Base-by-base conservation (phyloP, 257 asterid species). In the Penstemon eatonii region DNA sequence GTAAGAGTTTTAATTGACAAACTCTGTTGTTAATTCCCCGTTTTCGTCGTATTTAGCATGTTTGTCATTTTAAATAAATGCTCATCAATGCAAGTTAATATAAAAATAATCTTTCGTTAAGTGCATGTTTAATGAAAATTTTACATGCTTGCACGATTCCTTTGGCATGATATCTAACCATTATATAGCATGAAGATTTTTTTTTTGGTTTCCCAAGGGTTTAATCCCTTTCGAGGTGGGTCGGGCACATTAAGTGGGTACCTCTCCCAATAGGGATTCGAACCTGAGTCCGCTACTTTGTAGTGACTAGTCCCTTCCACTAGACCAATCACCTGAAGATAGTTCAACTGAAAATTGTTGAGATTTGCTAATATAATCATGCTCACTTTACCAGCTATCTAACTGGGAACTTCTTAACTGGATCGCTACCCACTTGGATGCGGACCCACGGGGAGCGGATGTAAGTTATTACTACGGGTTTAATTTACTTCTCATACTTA, bases 391-490 rank as follows among this genome's bases (percentile, higher is more conserved):
- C 65, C 75, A 86, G 93, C 54, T 86, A 84, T 76, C 72, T 86
- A 47, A 82, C 90, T 18, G 90, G 93, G 63, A 86, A 86, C 79
- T 73, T 75, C 56, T 76, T 86, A 10, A 73, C 49, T 63, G 91
- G 95, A 40, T 25, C 70, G 0, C 56, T 83, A 63, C 95, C 91
- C 3, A 41, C 70, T 55, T 83, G 95, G 95, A 83, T 85, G 88
- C 72, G 15, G 61, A 63, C 45, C 38, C 81, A 60, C 3, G 82
- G 83, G 8, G 84, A 78, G 19, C 54, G 2, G 18, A 75, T 86
- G 90, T 84, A 65, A 69, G 82, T 63, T 39, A 63, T 46, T 63
- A 0, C 67, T 19, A 25, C 33, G 7, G 4, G 9, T 12, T 45
- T 72, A 45, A 41, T 64, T n/a, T 53, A 5, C 41, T 25, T 25